phyloP scores from a whole-genome alignment of 805 yeast genomes.

The Lachancea nothofagi region DNA sequence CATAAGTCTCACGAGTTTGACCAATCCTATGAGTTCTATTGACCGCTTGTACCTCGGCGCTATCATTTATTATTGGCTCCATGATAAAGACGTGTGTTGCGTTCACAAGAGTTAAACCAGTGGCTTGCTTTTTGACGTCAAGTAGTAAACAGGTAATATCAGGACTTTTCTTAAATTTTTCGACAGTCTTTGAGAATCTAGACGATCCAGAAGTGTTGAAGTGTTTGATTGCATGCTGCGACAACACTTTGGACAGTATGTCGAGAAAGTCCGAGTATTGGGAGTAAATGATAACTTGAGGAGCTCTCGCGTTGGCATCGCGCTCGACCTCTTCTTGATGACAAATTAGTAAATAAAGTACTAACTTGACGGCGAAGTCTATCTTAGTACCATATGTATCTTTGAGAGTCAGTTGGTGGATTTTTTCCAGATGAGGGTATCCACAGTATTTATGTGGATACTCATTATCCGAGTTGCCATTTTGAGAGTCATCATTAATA shows the following conservation, averaged over 20 bases:
- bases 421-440: slow-evolving; percentile 37
- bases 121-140: slow-evolving; percentile 80
- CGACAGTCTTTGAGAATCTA: slow-evolving; percentile 28
- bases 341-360: slow-evolving; percentile 52
- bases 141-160: slow-evolving; percentile 76
- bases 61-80: slow-evolving; percentile 86
- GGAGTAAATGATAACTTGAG: slow-evolving; percentile 82
- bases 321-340: slow-evolving; percentile 35
- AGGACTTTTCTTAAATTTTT: slow-evolving; percentile 53
- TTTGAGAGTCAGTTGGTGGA: slow-evolving; percentile 39
- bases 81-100: slow-evolving; percentile 90
- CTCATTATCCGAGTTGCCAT: not conserved
- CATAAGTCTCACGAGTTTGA: slow-evolving; percentile 71
- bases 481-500: not conserved
- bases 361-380: slow-evolving; percentile 72
- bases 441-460: slow-evolving; percentile 15
- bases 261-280: slow-evolving; percentile 79
- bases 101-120: slow-evolving; percentile 85
- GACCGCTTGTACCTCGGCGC: slow-evolving; percentile 84
- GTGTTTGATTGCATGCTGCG: slow-evolving; percentile 48
- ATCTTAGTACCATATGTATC: slow-evolving; percentile 77
- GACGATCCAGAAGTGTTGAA: slow-evolving; percentile 42
- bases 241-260: slow-evolving; percentile 61
- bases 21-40: slow-evolving; percentile 91
- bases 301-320: slow-evolving; percentile 33